Conservation (phyloP, 352 stramenopile genomes). For the Blastocystis sp. region DNA sequence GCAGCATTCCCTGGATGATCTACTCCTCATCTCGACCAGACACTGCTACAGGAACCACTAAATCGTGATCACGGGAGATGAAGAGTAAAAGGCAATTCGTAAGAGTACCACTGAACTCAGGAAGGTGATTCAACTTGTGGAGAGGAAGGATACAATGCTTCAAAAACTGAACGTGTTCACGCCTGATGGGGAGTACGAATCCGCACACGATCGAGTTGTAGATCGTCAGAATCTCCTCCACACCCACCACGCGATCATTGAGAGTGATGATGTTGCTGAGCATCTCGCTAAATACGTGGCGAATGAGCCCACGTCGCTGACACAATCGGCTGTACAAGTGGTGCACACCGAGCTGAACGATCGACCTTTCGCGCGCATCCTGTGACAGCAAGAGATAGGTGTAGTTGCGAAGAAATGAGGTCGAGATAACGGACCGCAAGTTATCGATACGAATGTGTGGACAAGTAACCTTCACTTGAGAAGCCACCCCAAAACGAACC, state of each 20-base stretch:
- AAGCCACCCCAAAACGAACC: background rate
- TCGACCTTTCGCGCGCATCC: background rate
- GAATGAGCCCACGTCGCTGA: background rate
- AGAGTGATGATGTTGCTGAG: background rate
- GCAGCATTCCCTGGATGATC: conserved; percentile 23
- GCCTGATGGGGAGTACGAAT: background rate
- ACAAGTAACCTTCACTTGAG: conserved; percentile 2
- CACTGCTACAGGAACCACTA: background rate
- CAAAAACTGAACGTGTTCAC: background rate
- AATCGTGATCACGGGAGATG: background rate
- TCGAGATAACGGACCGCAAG: background rate
- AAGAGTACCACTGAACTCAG: background rate
- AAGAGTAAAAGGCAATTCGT: background rate
- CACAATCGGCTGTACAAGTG: background rate
- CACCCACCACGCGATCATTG: background rate
- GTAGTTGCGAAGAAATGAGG: conserved; percentile 2
- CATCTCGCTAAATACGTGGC: conserved; percentile 2
- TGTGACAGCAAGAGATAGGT: conserved; percentile 17
- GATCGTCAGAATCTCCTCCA: conserved; percentile 15
- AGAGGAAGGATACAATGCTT: conserved; percentile 15
- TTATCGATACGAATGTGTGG: conserved; percentile 9
- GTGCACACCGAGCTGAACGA: background rate
- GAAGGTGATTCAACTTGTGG: background rate
- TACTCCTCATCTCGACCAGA: background rate
- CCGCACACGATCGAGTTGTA: conserved; percentile 38